Conservation (phyloP, 129 eudicot genomes). For the Flaveria sonorensis region DNA sequence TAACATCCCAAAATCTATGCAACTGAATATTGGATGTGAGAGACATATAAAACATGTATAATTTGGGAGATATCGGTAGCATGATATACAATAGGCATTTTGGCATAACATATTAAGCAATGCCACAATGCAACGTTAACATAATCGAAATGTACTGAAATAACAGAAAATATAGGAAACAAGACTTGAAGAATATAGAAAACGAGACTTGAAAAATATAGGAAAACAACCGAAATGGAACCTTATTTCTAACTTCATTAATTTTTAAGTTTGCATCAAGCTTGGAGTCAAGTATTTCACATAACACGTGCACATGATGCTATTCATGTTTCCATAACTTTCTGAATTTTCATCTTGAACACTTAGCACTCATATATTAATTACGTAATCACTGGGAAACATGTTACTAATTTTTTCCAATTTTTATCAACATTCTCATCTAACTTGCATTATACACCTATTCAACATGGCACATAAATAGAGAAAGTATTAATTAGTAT, state of each 20-base stretch:
- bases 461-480: slow-evolving; percentile 10
- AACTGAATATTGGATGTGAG: background rate
- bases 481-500: background rate
- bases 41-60: background rate
- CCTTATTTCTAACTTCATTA: background rate
- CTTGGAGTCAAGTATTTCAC: background rate
- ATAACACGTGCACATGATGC: background rate
- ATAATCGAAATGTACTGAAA: background rate
- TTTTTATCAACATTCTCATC: background rate
- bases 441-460: background rate
- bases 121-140: background rate
- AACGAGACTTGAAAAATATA: no score
- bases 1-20: background rate
- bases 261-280: background rate
- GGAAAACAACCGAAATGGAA: slow-evolving; percentile 1
- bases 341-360: background rate
- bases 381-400: background rate
- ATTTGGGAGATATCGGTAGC: background rate
- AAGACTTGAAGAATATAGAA: slow-evolving; percentile 11
- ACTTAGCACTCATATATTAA: background rate
- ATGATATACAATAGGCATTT: background rate
- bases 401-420: background rate
- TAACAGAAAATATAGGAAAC: no score
- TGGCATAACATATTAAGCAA: slow-evolving; percentile 7
- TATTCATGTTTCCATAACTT: slow-evolving; percentile 1